Evolutionary conservation across 1,139 yeast species (phyloP).

Genomic region (Hemisphaericaspora lyxosophila): DNA sequence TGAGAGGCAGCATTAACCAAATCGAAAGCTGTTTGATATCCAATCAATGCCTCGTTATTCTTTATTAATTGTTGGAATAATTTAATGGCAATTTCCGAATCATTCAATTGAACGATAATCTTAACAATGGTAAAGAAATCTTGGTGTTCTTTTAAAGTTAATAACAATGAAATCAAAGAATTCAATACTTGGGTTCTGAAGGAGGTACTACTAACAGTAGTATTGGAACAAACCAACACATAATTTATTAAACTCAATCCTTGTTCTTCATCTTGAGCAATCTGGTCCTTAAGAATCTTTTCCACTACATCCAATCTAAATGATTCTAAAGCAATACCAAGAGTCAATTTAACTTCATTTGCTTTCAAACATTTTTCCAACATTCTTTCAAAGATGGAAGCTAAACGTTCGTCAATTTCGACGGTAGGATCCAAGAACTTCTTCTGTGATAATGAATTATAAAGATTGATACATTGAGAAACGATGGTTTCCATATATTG

Average conservation of each 20-base stretch:
- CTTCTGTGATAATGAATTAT: slow-evolving; percentile 63
- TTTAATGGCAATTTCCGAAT: slow-evolving; percentile 63
- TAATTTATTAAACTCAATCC: slow-evolving; percentile 66
- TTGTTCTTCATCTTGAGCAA: slow-evolving; percentile 38
- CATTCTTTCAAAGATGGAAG: slow-evolving; percentile 80
- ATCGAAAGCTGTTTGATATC: slow-evolving; percentile 95
- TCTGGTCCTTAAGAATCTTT: slow-evolving; percentile 51
- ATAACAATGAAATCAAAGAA: slow-evolving; percentile 59
- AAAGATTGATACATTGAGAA: slow-evolving; percentile 84
- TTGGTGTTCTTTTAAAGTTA: slow-evolving; percentile 63
- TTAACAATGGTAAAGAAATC: slow-evolving; percentile 78
- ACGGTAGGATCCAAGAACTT: slow-evolving; percentile 44
- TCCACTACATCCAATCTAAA: slow-evolving; percentile 82
- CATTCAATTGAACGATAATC: slow-evolving; percentile 86
- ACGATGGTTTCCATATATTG: slow-evolving; percentile 93
- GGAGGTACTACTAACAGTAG: slow-evolving; percentile 56
- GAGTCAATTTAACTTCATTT: slow-evolving; percentile 75
- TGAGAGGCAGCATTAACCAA: slow-evolving; percentile 92
- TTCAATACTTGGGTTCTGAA: slow-evolving; percentile 68
- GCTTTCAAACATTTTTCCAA: slow-evolving; percentile 70
- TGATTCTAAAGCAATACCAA: slow-evolving; percentile 90
- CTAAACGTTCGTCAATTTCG: slow-evolving; percentile 61
- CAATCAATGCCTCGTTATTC: slow-evolving; percentile 50
- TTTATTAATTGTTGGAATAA: slow-evolving; percentile 62
- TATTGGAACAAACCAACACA: slow-evolving; percentile 71